A percentile compares a stretch with the other conserved stretches of the same genome.
Conservation (phyloP, 1,284 basidiomycete species). For the Rhodotorula sp. region DNA sequence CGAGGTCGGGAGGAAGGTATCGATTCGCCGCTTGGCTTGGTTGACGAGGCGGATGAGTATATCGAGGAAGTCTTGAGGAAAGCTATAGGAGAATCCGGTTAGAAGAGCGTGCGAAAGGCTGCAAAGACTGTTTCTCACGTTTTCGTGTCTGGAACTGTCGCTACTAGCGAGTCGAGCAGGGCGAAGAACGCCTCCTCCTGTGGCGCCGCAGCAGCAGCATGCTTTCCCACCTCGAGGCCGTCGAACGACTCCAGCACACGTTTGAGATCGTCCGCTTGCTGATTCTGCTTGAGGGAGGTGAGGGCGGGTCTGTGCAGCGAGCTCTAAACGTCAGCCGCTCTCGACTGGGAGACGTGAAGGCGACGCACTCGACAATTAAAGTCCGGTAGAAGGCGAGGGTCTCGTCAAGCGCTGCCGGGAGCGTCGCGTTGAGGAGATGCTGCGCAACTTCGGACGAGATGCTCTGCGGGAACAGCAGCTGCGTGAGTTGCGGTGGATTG, state of each 20-base stretch:
- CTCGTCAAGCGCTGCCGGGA: not conserved
- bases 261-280: not conserved
- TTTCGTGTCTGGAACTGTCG: not conserved
- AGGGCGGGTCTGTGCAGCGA: conserved; percentile 6
- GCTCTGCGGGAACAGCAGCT: not conserved
- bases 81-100: not conserved
- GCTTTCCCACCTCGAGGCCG: not conserved
- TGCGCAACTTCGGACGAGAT: conserved; percentile 2
- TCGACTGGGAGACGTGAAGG: too few relatives aligned
- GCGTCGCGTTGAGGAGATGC: conserved; percentile 11
- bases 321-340: not conserved
- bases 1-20: conserved; percentile 3
- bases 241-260: conserved; percentile 9
- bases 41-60: not conserved
- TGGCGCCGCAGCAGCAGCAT: not conserved
- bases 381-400: conserved; percentile 19
- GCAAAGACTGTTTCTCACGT: not conserved
- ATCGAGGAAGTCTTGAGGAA: not conserved
- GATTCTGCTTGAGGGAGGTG: conserved; percentile 6
- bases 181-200: conserved; percentile 26
- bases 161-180: conserved; percentile 16
- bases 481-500: too few relatives aligned
- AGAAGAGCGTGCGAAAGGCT: not conserved
- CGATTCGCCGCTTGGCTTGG: conserved; percentile 12
- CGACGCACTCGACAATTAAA: conserved; percentile 8